Conservation (phyloP, 768 basidiomycete genomes). For the Trametes gibbosa region DNA sequence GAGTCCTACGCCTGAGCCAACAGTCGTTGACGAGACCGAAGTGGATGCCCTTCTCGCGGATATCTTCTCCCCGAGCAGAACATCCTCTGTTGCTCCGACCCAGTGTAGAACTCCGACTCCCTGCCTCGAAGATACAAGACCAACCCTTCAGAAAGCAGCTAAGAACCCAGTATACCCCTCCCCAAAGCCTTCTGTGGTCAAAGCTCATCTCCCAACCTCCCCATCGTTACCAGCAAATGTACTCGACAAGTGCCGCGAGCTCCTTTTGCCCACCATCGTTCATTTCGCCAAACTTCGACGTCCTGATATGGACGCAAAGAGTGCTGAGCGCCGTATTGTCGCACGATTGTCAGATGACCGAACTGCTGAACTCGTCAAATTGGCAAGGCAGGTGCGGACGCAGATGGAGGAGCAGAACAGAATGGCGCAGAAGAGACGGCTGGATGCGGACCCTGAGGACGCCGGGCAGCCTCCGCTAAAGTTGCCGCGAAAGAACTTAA, state of each 20-base stretch:
- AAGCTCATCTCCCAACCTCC: not conserved
- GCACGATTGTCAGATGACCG: conserved; percentile 20
- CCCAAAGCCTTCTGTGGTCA: not conserved
- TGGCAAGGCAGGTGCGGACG: conserved; percentile 14
- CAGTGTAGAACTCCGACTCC: not conserved
- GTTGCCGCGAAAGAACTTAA: not conserved
- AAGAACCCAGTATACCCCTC: not conserved
- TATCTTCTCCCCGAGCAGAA: too few species aligned
- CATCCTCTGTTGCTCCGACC: not conserved
- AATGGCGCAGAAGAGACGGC: not conserved
- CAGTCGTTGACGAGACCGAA: too few species aligned
- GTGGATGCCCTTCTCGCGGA: too few species aligned
- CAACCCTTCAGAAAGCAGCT: not conserved
- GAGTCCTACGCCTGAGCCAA: not conserved
- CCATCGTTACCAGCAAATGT: not conserved
- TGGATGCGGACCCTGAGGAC: not conserved
- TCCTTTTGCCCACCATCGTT: conserved; percentile 11
- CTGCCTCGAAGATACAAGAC: not conserved
- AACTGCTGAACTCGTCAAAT: conserved; percentile 20
- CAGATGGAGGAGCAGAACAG: conserved; percentile 6
- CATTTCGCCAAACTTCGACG: conserved; percentile 6
- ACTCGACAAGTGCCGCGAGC: conserved; percentile 9
- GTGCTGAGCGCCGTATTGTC: conserved; percentile 9
- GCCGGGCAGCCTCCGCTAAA: not conserved
- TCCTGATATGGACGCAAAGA: conserved; percentile 10